Base-by-base conservation (phyloP, 116 monocot genomes). In the Posidonia oceanica region DNA sequence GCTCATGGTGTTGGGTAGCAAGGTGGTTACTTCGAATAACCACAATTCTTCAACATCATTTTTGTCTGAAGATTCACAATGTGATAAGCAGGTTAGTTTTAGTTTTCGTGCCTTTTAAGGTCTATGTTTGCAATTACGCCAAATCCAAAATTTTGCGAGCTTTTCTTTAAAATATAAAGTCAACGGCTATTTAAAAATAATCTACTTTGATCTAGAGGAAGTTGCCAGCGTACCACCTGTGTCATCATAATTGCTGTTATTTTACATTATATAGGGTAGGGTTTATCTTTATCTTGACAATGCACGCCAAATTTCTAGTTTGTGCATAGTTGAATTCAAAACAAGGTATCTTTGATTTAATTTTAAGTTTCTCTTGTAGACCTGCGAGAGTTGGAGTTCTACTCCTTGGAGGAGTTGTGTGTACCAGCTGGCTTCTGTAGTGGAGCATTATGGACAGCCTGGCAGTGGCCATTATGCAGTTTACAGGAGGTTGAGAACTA, bases 401-500 rank as follows among this genome's bases (percentile, higher is more conserved):
- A 48, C 52, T 54, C 51, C 73, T 73, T 75, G 73, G 48, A 76
- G 41, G 53, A 71, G 53, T 61, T 75, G 23, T 60, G 69, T 68
- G 41, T 92, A 89, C 71, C 36, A 73, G 12, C 85, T 97, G 23
- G 73, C 69, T 36, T 85, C 97, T 57, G 92, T 89, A 22, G 85
- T 92, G 52, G 97, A 89, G 69, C 97, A 97, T 78, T 89, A 92
- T 67, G 97, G 96, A 61, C 79, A 39, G 67, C 75, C 77, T 64
- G 97, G 89, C 62, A 83, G 87, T 70, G 92, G 92, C 5, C 97
- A 97, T 78, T 97, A 92, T 76, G 84, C 89, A 63, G 82, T 83
- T 59, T 97, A 92, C 67, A 85, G 92, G 75, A 80, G 73, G 76
- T n/a, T 76, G 17, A 54, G 8, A 12, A 10, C 37, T 74, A 61